Evolutionary conservation across 2,329 filamentous ascomycete species (phyloP), one percentile per base, ranked within the genome.

Genomic region (Trichoderma arundinaceum): DNA sequence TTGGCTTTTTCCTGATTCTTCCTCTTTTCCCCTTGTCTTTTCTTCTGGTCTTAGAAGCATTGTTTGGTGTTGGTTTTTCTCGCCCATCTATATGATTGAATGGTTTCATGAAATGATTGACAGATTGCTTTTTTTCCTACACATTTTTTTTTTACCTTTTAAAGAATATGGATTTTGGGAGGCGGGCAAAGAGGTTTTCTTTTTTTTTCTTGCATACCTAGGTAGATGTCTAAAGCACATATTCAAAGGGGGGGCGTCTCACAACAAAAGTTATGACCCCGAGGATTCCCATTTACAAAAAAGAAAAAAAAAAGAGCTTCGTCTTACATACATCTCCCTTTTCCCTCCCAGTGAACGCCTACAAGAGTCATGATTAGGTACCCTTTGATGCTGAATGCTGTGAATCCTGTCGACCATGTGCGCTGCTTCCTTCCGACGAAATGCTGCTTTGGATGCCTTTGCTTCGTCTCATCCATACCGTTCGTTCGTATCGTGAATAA

Each of bases 191-290:
- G 13, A 62, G 39, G 2, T 56, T 38, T 38, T 41, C 33, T n/a
- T 17, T 41, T 49, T 32, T 60, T 15, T 51, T 12, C 17, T 65
- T 41, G 64, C 58, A 54, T 66, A 66, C 41, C 32, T 66, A 66
- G 22, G 22, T 28, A 28, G 49, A 66, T 62, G 48, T 54, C 48
- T 35, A 48, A 48, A 46, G 44, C n/a, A 57, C 38, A 59, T 57
- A 52, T 44, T 58, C 43, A 28, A 46, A 33, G 35, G 33, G 44
- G 35, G 33, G 44, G 49, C 48, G 49, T 46, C 56, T 46, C 43
- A 12, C 52, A 41, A 17, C 35, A 44, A 43, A 54, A 57, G 10
- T 28, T 48, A 41, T 48, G 44, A 49, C n/a, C 53, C 51, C 35
- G 22, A 56, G 43, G 38, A 54, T 32, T 39, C 48, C 63, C 53